Evolutionary conservation across 768 basidiomycete genomes (phyloP).

Genomic region (Hericium alpestre): DNA sequence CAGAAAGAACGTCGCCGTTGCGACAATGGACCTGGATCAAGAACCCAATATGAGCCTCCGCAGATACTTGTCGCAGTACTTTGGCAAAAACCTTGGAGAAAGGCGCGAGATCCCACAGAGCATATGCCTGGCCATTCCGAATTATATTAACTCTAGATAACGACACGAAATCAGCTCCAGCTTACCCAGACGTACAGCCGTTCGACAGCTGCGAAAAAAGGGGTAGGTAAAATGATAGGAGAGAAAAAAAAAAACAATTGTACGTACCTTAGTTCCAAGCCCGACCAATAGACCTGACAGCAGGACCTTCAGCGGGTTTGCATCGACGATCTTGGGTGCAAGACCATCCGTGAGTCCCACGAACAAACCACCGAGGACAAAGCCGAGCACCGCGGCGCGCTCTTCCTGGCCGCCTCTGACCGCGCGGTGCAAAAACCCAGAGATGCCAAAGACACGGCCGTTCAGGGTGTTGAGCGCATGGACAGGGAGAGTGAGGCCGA

Average conservation of each 20-base stretch:
- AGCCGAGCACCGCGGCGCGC: conserved; percentile 30
- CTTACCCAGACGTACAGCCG: conserved; percentile 57
- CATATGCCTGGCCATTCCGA: conserved; percentile 41
- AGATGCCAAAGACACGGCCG: conserved; percentile 49
- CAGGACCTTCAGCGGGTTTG: conserved; percentile 21
- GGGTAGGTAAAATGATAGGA: not conserved
- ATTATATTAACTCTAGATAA: not conserved
- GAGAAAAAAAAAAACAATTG: not conserved
- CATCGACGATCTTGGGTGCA: conserved; percentile 17
- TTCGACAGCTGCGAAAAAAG: conserved; percentile 33
- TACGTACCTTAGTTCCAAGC: conserved; percentile 33
- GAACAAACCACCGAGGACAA: conserved; percentile 38
- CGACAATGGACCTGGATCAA: conserved; percentile 36
- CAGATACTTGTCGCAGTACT: too few relatives aligned
- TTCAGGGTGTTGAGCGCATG: conserved; percentile 44
- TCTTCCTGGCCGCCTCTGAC: conserved; percentile 35
- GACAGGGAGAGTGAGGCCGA: conserved; percentile 40
- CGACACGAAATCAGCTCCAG: too few relatives aligned
- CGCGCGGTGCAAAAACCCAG: conserved; percentile 47
- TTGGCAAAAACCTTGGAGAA: conserved; percentile 34
- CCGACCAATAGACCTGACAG: conserved; percentile 49
- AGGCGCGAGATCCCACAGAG: conserved; percentile 47
- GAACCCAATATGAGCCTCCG: too few relatives aligned
- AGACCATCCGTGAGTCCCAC: conserved; percentile 31
- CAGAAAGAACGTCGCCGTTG: conserved; percentile 42